Evolutionary conservation across 1,284 basidiomycete species (phyloP).

Genomic region (Puccinia coronata): DNA sequence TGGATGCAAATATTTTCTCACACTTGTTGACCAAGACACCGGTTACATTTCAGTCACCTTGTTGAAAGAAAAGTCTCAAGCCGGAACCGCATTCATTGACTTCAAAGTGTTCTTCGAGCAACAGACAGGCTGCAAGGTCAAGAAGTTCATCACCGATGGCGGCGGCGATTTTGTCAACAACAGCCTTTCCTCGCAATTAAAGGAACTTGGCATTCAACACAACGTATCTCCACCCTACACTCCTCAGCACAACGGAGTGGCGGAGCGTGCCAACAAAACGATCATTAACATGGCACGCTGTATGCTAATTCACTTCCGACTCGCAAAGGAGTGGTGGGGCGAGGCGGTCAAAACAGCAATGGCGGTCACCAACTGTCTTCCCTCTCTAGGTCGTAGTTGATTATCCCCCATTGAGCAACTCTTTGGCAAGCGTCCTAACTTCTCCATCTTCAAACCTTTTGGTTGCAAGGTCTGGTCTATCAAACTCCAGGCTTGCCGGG

Average conservation of each 20-base stretch:
- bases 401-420: background rate
- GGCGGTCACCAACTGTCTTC: background rate
- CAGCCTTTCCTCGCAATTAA: no score
- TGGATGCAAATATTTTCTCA: background rate
- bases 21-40: no score
- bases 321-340: background rate
- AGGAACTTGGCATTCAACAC: no score
- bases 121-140: background rate
- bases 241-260: constrained; percentile 5
- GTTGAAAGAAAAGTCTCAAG: background rate
- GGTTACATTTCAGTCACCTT: background rate
- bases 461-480: no score
- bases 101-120: background rate
- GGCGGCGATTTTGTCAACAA: no score
- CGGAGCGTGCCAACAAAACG: no score
- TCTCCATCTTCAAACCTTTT: no score
- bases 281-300: constrained; percentile 13
- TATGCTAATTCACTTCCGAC: background rate
- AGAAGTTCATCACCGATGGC: background rate
- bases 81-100: background rate
- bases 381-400: background rate
- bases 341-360: background rate
- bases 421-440: background rate
- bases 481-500: no score
- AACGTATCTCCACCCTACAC: background rate